Conservation (phyloP, 2,329 filamentous ascomycete species). For the Leptographium radiaticola region DNA sequence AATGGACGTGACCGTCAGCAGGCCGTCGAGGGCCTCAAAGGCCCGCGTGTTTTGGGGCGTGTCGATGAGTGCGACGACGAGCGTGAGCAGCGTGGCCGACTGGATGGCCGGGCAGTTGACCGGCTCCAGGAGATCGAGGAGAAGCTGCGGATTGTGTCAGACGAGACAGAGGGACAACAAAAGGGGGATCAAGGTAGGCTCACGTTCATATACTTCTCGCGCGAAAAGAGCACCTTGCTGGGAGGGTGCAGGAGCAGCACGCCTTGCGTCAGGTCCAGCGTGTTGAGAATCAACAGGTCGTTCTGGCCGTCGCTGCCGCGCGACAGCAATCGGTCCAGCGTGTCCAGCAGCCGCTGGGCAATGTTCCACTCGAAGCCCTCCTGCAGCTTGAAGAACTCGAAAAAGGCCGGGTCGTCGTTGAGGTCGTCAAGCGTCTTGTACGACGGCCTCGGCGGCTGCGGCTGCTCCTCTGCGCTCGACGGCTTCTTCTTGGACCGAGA, state of each 20-base stretch:
- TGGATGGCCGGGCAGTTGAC: slow-evolving; percentile 88
- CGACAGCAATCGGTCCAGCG: slow-evolving; percentile 16
- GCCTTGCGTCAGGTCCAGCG: slow-evolving; percentile 82
- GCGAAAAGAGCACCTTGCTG: slow-evolving; percentile 72
- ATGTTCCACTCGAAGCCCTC: slow-evolving; percentile 99
- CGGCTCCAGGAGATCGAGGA: slow-evolving; percentile 87
- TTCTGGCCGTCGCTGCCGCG: slow-evolving; percentile 47
- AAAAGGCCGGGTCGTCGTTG: slow-evolving; percentile 72
- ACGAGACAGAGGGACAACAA: not conserved
- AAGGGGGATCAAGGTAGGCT: slow-evolving; percentile 16
- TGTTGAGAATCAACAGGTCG: slow-evolving; percentile 76
- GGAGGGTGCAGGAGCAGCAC: slow-evolving; percentile 79
- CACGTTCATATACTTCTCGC: slow-evolving; percentile 91
- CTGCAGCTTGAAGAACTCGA: slow-evolving; percentile 92
- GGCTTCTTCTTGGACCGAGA: slow-evolving; percentile 12
- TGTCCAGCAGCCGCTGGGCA: slow-evolving; percentile 64
- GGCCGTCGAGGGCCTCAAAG: slow-evolving; percentile 83
- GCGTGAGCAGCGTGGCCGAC: slow-evolving; percentile 74
- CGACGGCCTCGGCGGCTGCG: slow-evolving; percentile 17
- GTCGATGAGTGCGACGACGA: slow-evolving; percentile 80
- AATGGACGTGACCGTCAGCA: slow-evolving; percentile 80
- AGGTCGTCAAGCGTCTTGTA: slow-evolving; percentile 57
- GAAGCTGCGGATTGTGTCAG: slow-evolving; percentile 34
- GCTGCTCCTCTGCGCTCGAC: slow-evolving; percentile 12
- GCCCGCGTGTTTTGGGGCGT: slow-evolving; percentile 78